Evolutionary conservation across 1,284 basidiomycete genomes (phyloP).

Genomic region (Trichosporon coremiiforme): DNA sequence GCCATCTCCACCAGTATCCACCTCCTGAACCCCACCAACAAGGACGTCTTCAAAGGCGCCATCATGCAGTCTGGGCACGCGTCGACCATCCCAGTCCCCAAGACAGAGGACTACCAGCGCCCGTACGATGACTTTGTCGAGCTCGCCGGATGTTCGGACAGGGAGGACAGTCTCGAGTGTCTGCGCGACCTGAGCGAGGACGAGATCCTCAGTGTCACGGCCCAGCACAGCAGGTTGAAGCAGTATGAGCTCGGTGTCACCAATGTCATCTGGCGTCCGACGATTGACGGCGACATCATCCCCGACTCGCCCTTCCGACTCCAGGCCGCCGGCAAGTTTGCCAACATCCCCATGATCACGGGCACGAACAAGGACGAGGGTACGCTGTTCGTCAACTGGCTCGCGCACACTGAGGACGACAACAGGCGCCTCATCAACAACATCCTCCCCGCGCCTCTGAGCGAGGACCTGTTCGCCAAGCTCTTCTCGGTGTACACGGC

Average conservation of each 20-base stretch:
- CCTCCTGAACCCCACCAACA: constrained; percentile 39
- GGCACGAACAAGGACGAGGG: constrained; percentile 38
- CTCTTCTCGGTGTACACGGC: background rate
- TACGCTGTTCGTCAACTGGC: constrained; percentile 29
- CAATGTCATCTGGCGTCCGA: constrained; percentile 23
- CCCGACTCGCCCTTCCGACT: constrained; percentile 31
- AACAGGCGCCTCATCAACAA: background rate
- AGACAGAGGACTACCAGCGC: constrained; percentile 40
- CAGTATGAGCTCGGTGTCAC: constrained; percentile 14
- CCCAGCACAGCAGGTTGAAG: background rate
- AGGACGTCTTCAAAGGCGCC: constrained; percentile 50
- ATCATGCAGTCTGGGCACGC: constrained; percentile 56
- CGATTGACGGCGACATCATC: constrained; percentile 36
- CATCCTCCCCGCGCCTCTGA: background rate
- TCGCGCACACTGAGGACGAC: background rate
- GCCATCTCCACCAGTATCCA: constrained; percentile 49
- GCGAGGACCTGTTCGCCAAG: background rate
- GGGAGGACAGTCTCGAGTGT: background rate
- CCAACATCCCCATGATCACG: constrained; percentile 39
- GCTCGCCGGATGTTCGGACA: constrained; percentile 33
- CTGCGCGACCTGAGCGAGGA: constrained; percentile 8
- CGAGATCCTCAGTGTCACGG: background rate
- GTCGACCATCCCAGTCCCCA: constrained; percentile 40
- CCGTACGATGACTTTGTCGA: constrained; percentile 45
- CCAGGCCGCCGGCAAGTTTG: constrained; percentile 29